Percentiles rank a stretch among this genome's conserved stretches.
phyloP scores from a whole-genome alignment of 148 eudicot genomes.

The Polygonum aviculare region DNA sequence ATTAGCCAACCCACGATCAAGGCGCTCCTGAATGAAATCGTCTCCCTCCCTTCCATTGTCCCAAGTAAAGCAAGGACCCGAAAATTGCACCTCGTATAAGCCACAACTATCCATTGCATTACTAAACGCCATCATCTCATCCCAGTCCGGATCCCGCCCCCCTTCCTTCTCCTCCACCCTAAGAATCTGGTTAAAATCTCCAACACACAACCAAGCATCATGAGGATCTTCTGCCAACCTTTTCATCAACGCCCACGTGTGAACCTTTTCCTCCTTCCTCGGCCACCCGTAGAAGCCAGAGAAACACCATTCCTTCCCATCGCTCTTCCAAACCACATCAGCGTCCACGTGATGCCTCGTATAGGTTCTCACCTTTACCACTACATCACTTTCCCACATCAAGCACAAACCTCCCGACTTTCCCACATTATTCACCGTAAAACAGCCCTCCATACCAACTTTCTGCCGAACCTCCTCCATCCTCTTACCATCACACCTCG shows the following conservation, averaged over 20 bases:
- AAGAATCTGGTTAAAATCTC: not conserved
- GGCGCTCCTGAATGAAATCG: not conserved
- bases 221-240: not conserved
- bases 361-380: not conserved
- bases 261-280: not conserved
- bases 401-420: not conserved
- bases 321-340: no score
- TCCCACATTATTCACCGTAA: not conserved
- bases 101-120: not conserved
- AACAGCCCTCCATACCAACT: not conserved
- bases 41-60: not conserved
- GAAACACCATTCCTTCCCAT: not conserved
- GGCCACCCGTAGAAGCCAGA: not conserved
- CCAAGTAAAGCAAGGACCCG: not conserved
- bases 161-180: not conserved
- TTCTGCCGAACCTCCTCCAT: not conserved
- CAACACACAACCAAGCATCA: not conserved
- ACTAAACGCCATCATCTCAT: not conserved
- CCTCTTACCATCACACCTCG: not conserved
- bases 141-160: no score
- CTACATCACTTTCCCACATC: not conserved
- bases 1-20: not conserved
- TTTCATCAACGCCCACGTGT: not conserved
- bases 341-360: not conserved
- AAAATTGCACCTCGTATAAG: not conserved